Evolutionary conservation across 2,329 filamentous ascomycete genomes (phyloP), one percentile per base, ranked within the genome.

Genomic region (Ophiostoma sp.): DNA sequence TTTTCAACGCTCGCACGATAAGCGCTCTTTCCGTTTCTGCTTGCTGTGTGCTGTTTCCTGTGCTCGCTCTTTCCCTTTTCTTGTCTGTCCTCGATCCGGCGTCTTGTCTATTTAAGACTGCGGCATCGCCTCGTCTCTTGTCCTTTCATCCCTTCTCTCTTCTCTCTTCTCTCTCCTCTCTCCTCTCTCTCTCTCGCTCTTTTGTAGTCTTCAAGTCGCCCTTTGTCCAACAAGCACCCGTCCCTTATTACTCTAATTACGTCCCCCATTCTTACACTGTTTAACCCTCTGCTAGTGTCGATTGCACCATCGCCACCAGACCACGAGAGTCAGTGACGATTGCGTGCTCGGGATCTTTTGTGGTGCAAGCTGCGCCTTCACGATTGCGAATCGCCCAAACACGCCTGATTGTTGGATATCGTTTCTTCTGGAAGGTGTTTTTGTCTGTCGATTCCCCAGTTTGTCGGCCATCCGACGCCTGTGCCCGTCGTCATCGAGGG

Each of bases 261-360:
- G 1, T 8, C 27, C 5, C 16, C 36, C 5, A 40, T 38, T 38
- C 4, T 40, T 41, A 41, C 6, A 6, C 12, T 27, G 5, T n/a
- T 42, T 42, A 18, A 40, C 12, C 55, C 5, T 11, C 14, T 40
- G 4, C 58, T 68, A 68, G 69, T 70, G 69, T 67, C 66, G 44
- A 70, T 70, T 70, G 69, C 69, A 68, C 66, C 69, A 70, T 70
- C 69, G 66, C 64, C 40, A 42, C 40, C 40, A 42, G 41, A 62
- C 47, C 8, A 8, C 36, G 36, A 38, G 27, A 42, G 47, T 45
- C 64, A 47, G 40, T 18, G 18, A 60, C 66, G 47, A 69, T 71
- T 69, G 70, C 69, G 69, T 70, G 69, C 66, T 70, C 36, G 41
- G 6, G 40, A 47, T 42, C 52, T 12, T 14, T 45, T 68, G 67